Percentiles rank a stretch among this genome's conserved stretches.
Conservation (phyloP, 2,329 filamentous ascomycete genomes). For the Leptographium lundbergii region DNA sequence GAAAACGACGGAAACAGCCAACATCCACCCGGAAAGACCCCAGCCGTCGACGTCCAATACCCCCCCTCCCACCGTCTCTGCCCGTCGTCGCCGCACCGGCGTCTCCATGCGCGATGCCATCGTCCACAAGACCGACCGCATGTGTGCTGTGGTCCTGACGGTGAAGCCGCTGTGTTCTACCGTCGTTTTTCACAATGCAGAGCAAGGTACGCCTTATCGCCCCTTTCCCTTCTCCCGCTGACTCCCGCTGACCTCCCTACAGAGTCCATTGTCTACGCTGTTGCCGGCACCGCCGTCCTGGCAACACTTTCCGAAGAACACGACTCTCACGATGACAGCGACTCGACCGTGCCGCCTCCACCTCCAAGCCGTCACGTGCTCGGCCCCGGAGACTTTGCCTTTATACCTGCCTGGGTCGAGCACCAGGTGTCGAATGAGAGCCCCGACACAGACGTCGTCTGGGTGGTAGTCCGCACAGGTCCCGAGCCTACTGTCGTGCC, state of each 20-base stretch:
- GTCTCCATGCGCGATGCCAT: slow-evolving; percentile 35
- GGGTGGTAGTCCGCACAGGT: slow-evolving; percentile 54
- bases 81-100: slow-evolving; percentile 2
- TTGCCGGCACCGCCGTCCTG: slow-evolving; percentile 47
- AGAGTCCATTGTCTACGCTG: slow-evolving; percentile 59
- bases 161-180: slow-evolving; percentile 49
- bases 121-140: slow-evolving; percentile 47
- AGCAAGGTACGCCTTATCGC: slow-evolving; percentile 36
- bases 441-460: slow-evolving; percentile 41
- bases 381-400: slow-evolving; percentile 52
- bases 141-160: slow-evolving; percentile 58
- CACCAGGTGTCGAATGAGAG: slow-evolving; percentile 58
- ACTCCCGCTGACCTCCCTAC: not conserved
- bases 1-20: not conserved
- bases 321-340: slow-evolving; percentile 29
- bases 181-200: slow-evolving; percentile 55
- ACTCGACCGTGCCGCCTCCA: slow-evolving; percentile 21
- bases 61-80: not conserved
- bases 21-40: not conserved
- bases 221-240: not conserved
- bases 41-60: not conserved
- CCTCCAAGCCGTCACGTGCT: slow-evolving; percentile 42
- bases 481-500: slow-evolving; percentile 48
- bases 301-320: slow-evolving; percentile 37
- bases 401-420: slow-evolving; percentile 57